A percentile compares a stretch with the other conserved stretches of the same genome.
These are phyloP conservation scores for Metschnikowia noctiluminum DNA, from an alignment of 805 yeast genomes.

Conservation along the genomic window DNA sequence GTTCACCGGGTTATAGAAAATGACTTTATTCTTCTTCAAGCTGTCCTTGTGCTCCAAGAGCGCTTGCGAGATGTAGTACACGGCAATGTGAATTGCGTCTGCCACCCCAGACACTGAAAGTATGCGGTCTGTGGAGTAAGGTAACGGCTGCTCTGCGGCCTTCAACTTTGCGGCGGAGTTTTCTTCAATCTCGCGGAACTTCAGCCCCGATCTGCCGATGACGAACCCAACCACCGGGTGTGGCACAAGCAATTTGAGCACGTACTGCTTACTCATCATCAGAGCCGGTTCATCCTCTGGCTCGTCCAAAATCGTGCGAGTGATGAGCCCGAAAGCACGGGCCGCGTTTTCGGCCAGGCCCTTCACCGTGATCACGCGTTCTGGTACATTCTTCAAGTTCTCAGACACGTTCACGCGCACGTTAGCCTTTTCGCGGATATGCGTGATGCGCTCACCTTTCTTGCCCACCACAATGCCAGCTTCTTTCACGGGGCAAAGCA, in stretches of 20 bases:
- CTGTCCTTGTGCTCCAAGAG: conserved; percentile 56
- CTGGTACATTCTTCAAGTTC: conserved; percentile 66
- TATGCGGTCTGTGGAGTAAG: conserved; percentile 74
- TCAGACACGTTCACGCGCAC: conserved; percentile 72
- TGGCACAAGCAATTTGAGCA: conserved; percentile 64
- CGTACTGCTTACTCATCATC: conserved; percentile 50
- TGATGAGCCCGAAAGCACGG: conserved; percentile 72
- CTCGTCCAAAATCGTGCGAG: conserved; percentile 63
- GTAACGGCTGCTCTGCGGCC: conserved; percentile 70
- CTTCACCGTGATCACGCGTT: conserved; percentile 67
- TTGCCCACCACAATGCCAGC: conserved; percentile 76
- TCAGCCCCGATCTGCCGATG: conserved; percentile 72
- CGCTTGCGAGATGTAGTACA: conserved; percentile 69
- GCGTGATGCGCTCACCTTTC: conserved; percentile 71
- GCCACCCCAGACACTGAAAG: conserved; percentile 73
- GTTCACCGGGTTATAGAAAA: conserved; percentile 59
- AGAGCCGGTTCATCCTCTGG: conserved; percentile 62
- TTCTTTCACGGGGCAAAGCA: conserved; percentile 73
- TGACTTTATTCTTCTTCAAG: conserved; percentile 50
- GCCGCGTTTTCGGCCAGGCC: conserved; percentile 80
- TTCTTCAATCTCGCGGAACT: conserved; percentile 78
- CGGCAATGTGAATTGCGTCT: conserved; percentile 83
- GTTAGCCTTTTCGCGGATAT: conserved; percentile 57
- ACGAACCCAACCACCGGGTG: conserved; percentile 77
- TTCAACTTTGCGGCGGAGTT: conserved; percentile 71